Evolutionary conservation across 495 filamentous ascomycete genomes (phyloP).

Genomic region (Amniculicola lignicola): DNA sequence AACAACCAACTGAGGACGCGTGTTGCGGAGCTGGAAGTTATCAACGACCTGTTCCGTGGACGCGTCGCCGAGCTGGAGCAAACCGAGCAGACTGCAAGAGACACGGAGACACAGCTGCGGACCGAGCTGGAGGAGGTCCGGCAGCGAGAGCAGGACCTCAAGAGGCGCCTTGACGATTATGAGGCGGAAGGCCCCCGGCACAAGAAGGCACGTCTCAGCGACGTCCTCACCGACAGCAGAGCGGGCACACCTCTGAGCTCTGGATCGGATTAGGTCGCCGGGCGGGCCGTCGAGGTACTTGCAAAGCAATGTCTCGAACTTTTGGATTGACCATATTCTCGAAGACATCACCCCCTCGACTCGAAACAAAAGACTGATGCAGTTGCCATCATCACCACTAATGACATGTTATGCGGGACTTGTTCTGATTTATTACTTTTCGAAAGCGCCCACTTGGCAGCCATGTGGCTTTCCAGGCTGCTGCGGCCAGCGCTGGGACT

Average conservation of each 20-base stretch:
- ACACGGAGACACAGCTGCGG: conserved; percentile 59
- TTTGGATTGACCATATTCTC: too few species aligned
- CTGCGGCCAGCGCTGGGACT: not conserved
- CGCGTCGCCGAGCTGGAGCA: conserved; percentile 82
- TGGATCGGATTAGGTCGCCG: conserved; percentile 9
- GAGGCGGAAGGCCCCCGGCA: conserved; percentile 60
- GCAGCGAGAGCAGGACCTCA: conserved; percentile 76
- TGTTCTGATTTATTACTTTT: not conserved
- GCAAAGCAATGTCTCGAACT: too few species aligned
- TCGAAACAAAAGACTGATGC: too few species aligned
- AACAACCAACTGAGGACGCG: conserved; percentile 85
- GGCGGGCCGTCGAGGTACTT: not conserved
- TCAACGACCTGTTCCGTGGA: conserved; percentile 90
- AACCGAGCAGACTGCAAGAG: conserved; percentile 64
- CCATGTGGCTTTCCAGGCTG: not conserved
- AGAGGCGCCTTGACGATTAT: conserved; percentile 74
- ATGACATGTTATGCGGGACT: conserved; percentile 3
- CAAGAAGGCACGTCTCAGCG: conserved; percentile 34
- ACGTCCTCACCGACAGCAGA: conserved; percentile 30
- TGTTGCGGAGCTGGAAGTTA: conserved; percentile 89
- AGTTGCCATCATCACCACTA: not conserved
- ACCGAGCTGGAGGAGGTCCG: conserved; percentile 71
- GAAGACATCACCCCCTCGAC: too few species aligned
- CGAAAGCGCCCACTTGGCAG: too few species aligned
- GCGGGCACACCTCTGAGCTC: conserved; percentile 25